Conservation (phyloP, 2,329 filamentous ascomycete species). For the Colletotrichum theobromicola region DNA sequence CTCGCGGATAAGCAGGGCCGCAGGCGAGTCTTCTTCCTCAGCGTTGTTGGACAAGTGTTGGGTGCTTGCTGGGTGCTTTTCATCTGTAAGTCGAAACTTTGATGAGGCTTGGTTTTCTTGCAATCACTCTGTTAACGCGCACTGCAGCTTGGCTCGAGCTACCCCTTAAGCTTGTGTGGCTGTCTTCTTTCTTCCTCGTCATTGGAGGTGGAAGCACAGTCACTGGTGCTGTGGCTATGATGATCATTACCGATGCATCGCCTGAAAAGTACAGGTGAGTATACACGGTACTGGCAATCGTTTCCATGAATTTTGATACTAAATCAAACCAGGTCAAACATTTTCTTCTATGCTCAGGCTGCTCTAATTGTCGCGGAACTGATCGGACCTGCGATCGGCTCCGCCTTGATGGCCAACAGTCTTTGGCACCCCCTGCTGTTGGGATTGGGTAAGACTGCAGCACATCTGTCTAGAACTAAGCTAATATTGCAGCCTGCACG, state of each 20-base stretch:
- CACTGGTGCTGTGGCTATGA: background rate
- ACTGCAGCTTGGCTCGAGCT: background rate
- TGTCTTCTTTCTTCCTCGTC: background rate
- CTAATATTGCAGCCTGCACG: background rate
- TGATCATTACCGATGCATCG: background rate
- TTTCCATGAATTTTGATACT: background rate
- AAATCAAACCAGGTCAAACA: background rate
- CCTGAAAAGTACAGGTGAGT: background rate
- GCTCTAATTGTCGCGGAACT: background rate
- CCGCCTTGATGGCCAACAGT: background rate
- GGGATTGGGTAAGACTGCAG: background rate
- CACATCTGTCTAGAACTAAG: accelerated
- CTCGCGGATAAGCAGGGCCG: background rate
- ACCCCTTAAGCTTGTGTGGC: background rate
- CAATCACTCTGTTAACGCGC: background rate
- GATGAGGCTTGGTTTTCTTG: background rate
- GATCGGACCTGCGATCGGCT: background rate
- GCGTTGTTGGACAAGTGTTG: background rate
- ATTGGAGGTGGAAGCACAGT: background rate
- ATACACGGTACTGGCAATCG: background rate
- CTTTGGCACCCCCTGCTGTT: background rate
- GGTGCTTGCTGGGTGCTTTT: background rate
- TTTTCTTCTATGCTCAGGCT: background rate
- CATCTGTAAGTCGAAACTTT: background rate
- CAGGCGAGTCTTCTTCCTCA: background rate